Percentiles rank a stretch among this genome's conserved stretches.
Conservation (phyloP, 805 yeast species). For the Candida nanaspora region DNA sequence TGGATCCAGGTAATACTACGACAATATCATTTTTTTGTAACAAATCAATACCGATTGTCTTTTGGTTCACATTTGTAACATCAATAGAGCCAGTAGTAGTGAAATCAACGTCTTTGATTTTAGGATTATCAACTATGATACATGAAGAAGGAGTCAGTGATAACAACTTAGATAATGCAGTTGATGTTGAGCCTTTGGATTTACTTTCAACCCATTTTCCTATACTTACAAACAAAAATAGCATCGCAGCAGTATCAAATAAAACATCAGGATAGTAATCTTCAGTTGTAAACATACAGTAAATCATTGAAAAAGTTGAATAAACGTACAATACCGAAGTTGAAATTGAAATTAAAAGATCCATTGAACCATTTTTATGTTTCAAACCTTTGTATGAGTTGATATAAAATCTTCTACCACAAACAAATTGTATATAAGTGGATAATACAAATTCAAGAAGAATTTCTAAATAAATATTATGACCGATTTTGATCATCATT, state of each 20-base stretch:
- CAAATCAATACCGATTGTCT: constrained; percentile 62
- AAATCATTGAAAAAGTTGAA: constrained; percentile 56
- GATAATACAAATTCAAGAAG: constrained; percentile 52
- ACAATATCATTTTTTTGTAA: constrained; percentile 74
- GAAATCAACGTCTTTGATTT: constrained; percentile 9
- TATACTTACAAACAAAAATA: constrained; percentile 72
- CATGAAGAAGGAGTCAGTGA: constrained; percentile 78
- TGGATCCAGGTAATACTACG: constrained; percentile 76
- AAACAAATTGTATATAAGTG: constrained; percentile 50
- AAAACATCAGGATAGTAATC: constrained; percentile 55
- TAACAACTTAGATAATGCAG: constrained; percentile 75
- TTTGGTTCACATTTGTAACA: constrained; percentile 26
- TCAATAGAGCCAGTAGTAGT: constrained; percentile 3
- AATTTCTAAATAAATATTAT: constrained; percentile 61
- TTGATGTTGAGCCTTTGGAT: constrained; percentile 91
- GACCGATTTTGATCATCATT: constrained; percentile 17
- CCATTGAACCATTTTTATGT: constrained; percentile 84
- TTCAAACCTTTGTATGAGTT: constrained; percentile 59
- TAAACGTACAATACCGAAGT: constrained; percentile 73
- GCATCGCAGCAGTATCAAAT: constrained; percentile 85
- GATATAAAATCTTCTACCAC: constrained; percentile 63
- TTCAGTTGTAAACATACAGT: constrained; percentile 36
- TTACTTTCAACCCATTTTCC: constrained; percentile 90
- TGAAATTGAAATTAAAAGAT: constrained; percentile 77
- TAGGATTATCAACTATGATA: constrained; percentile 48